A percentile compares a stretch with the other conserved stretches of the same genome.
phyloP scores from a whole-genome alignment of 2,329 filamentous ascomycete species.

The Microdochium trichocladiopsis region DNA sequence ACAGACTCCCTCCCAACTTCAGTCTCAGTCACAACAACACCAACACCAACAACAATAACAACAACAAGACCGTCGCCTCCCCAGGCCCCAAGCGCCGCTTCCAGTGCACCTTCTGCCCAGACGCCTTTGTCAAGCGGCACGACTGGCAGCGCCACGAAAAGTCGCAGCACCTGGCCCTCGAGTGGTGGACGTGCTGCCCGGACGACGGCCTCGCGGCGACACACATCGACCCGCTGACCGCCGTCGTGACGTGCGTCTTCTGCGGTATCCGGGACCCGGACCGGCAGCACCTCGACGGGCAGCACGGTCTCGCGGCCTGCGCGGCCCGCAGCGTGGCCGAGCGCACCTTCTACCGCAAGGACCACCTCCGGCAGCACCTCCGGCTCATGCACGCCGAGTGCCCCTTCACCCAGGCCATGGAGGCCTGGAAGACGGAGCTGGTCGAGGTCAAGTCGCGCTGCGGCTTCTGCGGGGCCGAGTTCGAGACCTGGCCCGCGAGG shows the following conservation, averaged over 20 bases:
- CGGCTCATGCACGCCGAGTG: slow-evolving; percentile 33
- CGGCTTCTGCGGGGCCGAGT: slow-evolving; percentile 28
- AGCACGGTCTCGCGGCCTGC: slow-evolving; percentile 35
- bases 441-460: slow-evolving; percentile 29
- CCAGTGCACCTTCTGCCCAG: slow-evolving; percentile 40
- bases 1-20: neutral
- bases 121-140: slow-evolving; percentile 35
- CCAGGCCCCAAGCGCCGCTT: slow-evolving; percentile 9
- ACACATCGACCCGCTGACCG: slow-evolving; percentile 31
- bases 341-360: slow-evolving; percentile 34
- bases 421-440: slow-evolving; percentile 26
- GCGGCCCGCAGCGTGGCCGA: slow-evolving; percentile 39
- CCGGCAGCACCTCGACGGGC: slow-evolving; percentile 21
- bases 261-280: slow-evolving; percentile 24
- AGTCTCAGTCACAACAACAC: neutral
- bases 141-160: slow-evolving; percentile 45
- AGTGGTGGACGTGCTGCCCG: slow-evolving; percentile 38
- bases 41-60: neutral
- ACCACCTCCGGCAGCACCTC: slow-evolving; percentile 35
- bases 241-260: slow-evolving; percentile 28
- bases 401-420: slow-evolving; percentile 34
- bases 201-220: slow-evolving; percentile 12
- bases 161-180: slow-evolving; percentile 36
- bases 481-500: slow-evolving; percentile 28
- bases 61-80: too few relatives aligned